These are phyloP conservation scores for Aspergillus neotritici DNA, from an alignment of 2,329 filamentous ascomycete genomes.

Conservation along the genomic window DNA sequence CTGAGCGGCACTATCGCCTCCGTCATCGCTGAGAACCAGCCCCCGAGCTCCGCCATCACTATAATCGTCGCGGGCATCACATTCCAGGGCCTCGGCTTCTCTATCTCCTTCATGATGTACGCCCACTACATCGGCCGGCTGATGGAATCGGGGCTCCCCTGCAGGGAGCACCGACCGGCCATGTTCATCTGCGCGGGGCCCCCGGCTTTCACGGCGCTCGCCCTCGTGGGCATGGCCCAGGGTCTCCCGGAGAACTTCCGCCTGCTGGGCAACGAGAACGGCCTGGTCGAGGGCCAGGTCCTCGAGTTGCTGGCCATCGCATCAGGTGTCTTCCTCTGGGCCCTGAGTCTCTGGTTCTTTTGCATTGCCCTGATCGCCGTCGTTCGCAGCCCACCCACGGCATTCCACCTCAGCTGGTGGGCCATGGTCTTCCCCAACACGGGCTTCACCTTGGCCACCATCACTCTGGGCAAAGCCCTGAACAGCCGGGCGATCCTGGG, in stretches of 20 bases:
- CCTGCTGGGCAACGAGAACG: slow-evolving; percentile 36
- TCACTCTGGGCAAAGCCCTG: slow-evolving; percentile 52
- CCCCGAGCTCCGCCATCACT: slow-evolving; percentile 50
- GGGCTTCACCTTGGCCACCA: slow-evolving; percentile 56
- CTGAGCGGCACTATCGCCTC: slow-evolving; percentile 65
- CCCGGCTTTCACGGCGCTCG: slow-evolving; percentile 64
- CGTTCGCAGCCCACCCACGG: slow-evolving; percentile 37
- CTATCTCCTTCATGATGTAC: slow-evolving; percentile 67
- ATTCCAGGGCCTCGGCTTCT: slow-evolving; percentile 65
- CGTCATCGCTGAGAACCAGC: slow-evolving; percentile 58
- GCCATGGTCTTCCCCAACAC: slow-evolving; percentile 63
- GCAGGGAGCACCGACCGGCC: slow-evolving; percentile 59
- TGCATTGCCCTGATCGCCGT: slow-evolving; percentile 47
- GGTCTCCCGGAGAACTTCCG: slow-evolving; percentile 46
- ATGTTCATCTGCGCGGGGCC: slow-evolving; percentile 75
- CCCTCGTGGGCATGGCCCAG: slow-evolving; percentile 62
- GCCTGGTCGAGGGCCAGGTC: slow-evolving; percentile 29
- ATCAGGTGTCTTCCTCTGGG: slow-evolving; percentile 58
- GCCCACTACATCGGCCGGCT: slow-evolving; percentile 65
- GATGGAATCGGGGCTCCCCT: slow-evolving; percentile 62
- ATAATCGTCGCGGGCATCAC: slow-evolving; percentile 63
- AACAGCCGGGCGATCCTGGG: slow-evolving; percentile 50
- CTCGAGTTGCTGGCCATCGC: slow-evolving; percentile 45
- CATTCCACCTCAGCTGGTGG: slow-evolving; percentile 54
- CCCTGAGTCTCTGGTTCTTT: slow-evolving; percentile 55